Conservation (phyloP, 495 filamentous ascomycete genomes). For the Coniosporium apollinis region DNA sequence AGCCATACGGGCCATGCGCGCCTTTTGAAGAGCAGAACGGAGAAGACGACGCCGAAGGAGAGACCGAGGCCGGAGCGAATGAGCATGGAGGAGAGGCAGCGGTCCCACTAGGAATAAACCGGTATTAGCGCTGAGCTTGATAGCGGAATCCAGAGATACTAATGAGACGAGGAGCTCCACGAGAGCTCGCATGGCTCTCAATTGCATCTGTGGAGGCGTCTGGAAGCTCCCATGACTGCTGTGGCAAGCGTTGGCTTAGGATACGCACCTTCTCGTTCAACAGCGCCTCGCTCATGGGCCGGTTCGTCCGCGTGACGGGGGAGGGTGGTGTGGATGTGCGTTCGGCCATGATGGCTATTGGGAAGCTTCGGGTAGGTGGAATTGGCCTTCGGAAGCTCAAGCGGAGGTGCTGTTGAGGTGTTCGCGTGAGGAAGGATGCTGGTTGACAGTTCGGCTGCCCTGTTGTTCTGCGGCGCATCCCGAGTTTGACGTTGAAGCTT, state of each 20-base stretch:
- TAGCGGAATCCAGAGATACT: not conserved
- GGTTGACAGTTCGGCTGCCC: no score
- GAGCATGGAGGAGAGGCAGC: slow-evolving; percentile 86
- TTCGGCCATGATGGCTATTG: slow-evolving; percentile 41
- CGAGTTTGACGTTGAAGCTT: no score
- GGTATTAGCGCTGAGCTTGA: not conserved
- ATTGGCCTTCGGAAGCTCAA: no score
- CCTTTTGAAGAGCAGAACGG: slow-evolving; percentile 92
- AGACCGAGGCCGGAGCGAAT: slow-evolving; percentile 89
- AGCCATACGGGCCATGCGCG: slow-evolving; percentile 90
- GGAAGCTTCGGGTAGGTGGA: no score
- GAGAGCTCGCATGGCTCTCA: no score
- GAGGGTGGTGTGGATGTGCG: slow-evolving; percentile 28
- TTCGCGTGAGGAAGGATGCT: no score
- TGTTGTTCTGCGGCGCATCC: no score
- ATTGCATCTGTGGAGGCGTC: no score
- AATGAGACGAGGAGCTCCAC: not conserved
- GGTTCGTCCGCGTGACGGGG: slow-evolving; percentile 34
- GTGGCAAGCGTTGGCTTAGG: no score
- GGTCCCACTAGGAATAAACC: slow-evolving; percentile 64
- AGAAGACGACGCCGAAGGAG: slow-evolving; percentile 94
- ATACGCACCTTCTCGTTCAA: slow-evolving; percentile 79
- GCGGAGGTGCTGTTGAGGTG: no score
- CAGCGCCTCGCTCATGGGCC: slow-evolving; percentile 83
- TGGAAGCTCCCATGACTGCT: no score